phyloP scores from a whole-genome alignment of 352 stramenopile genomes.

The Ophiocytium majus region DNA sequence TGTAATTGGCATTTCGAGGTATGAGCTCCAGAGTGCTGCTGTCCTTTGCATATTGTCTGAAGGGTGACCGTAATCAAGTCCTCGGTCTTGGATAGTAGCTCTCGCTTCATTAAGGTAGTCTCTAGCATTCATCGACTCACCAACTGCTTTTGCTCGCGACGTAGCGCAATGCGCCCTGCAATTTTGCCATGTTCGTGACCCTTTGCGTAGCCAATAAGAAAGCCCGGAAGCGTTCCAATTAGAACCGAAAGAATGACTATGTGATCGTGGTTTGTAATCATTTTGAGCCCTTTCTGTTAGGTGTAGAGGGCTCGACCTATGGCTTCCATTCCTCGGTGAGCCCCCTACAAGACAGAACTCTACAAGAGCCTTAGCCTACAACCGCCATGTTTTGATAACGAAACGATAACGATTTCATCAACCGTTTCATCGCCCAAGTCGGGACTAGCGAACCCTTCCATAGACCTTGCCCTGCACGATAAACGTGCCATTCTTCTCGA shows the following conservation, averaged over 20 bases:
- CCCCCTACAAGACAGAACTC: no score
- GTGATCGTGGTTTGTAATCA: no score
- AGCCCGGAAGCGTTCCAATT: no score
- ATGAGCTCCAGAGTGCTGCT: slow-evolving; percentile 5
- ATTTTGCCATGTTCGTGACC: no score
- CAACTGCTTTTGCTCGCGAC: no score
- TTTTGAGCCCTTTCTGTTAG: no score
- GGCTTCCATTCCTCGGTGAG: no score
- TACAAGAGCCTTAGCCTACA: no score
- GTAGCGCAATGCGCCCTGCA: no score
- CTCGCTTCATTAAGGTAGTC: slow-evolving; percentile 7
- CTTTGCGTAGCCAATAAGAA: no score
- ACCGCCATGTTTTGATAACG: background rate
- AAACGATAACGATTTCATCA: slow-evolving; percentile 8
- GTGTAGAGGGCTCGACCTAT: no score
- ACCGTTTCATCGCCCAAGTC: background rate
- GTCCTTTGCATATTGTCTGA: slow-evolving; percentile 11
- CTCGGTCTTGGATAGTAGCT: slow-evolving; percentile 6
- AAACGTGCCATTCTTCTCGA: slow-evolving; percentile 7
- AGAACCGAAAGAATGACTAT: no score
- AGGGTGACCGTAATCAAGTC: background rate
- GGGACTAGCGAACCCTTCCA: background rate
- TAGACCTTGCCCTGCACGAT: background rate
- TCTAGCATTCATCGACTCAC: background rate
- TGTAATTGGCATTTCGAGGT: slow-evolving; percentile 10